A percentile compares a stretch with the other conserved stretches of the same genome.
These are phyloP conservation scores for Agrocybe chaxingu DNA, from an alignment of 768 basidiomycete species.

Conservation along the genomic window DNA sequence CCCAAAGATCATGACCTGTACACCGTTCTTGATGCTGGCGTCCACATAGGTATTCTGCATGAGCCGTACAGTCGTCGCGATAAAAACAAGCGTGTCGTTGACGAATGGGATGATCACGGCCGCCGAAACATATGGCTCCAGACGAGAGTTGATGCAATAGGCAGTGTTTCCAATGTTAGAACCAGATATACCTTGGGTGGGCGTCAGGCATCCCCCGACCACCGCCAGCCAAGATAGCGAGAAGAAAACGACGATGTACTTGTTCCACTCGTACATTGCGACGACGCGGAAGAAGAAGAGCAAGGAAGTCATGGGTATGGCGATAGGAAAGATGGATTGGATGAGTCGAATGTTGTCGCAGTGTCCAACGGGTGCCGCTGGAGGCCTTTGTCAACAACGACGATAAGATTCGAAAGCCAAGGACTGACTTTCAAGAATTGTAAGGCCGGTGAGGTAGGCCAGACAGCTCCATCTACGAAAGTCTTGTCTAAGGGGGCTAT, in stretches of 20 bases:
- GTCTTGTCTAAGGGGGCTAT: neutral
- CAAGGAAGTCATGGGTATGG: slow-evolving; percentile 16
- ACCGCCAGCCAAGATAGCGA: slow-evolving; percentile 26
- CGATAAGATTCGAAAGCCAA: too few species aligned
- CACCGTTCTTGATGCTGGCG: slow-evolving; percentile 1
- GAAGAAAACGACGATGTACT: slow-evolving; percentile 17
- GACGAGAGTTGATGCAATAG: slow-evolving; percentile 19
- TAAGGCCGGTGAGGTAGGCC: slow-evolving; percentile 6
- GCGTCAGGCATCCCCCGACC: slow-evolving; percentile 20
- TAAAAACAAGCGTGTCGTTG: slow-evolving; percentile 27
- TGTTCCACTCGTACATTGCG: slow-evolving; percentile 20
- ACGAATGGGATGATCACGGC: slow-evolving; percentile 18
- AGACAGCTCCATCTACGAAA: slow-evolving; percentile 5
- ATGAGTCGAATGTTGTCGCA: slow-evolving; percentile 4
- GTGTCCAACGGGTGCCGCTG: slow-evolving; percentile 16
- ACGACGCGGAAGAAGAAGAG: slow-evolving; percentile 26
- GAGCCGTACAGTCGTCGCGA: slow-evolving; percentile 27
- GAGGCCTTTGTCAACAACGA: neutral
- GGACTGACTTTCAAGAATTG: slow-evolving; percentile 11
- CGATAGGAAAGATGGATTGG: slow-evolving; percentile 13
- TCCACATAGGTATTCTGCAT: slow-evolving; percentile 10
- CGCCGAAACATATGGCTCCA: slow-evolving; percentile 12
- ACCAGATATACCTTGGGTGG: slow-evolving; percentile 17
- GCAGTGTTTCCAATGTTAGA: slow-evolving; percentile 16
- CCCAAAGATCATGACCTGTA: slow-evolving; percentile 16